phyloP scores from a whole-genome alignment of 2,329 filamentous ascomycete species.

The Ascochyta pisi region DNA sequence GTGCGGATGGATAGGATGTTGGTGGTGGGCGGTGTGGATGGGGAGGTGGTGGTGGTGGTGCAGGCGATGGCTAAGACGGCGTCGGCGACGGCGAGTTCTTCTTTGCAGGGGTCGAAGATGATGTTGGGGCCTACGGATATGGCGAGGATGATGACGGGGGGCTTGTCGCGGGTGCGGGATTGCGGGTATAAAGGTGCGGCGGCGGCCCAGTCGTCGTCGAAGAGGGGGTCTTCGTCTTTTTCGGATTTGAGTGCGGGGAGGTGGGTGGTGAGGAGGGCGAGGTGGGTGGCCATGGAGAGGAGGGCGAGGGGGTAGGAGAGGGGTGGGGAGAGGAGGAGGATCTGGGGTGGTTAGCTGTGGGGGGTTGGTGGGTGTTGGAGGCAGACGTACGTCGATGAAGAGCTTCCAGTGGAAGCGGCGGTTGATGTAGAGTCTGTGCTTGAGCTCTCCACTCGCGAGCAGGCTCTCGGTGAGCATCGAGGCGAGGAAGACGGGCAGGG shows the following conservation, averaged over 20 bases:
- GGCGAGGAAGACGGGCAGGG: slow-evolving; percentile 82
- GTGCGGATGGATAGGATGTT: slow-evolving; percentile 55
- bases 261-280: slow-evolving; percentile 86
- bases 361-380: not conserved
- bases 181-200: slow-evolving; percentile 76
- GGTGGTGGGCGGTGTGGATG: slow-evolving; percentile 30
- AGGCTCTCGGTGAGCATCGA: slow-evolving; percentile 90
- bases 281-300: slow-evolving; percentile 89
- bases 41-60: slow-evolving; percentile 46
- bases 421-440: slow-evolving; percentile 83
- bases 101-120: slow-evolving; percentile 89
- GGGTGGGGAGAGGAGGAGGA: slow-evolving; percentile 90
- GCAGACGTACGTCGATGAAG: slow-evolving; percentile 70
- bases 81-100: slow-evolving; percentile 93
- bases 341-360: slow-evolving; percentile 38
- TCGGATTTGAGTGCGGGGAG: slow-evolving; percentile 87
- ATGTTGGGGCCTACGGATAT: slow-evolving; percentile 86
- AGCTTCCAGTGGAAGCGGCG: slow-evolving; percentile 93
- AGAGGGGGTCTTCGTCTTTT: slow-evolving; percentile 93
- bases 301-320: slow-evolving; percentile 92
- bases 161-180: slow-evolving; percentile 57
- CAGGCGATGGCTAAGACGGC: slow-evolving; percentile 86
- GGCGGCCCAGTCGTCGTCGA: slow-evolving; percentile 96
- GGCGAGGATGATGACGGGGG: slow-evolving; percentile 89
- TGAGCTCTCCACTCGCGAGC: slow-evolving; percentile 71